Evolutionary conservation across 106 monocot species (phyloP).

Genomic region (Dactylorhiza incarnata): DNA sequence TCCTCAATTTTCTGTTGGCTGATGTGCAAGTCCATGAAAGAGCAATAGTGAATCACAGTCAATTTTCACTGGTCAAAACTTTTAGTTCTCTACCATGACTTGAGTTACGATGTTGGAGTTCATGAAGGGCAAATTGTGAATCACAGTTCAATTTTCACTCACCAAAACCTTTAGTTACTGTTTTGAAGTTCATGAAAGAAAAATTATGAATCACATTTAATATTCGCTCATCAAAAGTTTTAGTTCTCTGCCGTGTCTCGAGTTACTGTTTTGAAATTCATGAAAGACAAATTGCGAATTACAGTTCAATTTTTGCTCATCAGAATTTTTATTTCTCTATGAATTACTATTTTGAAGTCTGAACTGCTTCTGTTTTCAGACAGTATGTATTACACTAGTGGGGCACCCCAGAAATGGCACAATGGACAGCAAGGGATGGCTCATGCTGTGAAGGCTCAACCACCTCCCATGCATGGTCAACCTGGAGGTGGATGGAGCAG

Average conservation of each 20-base stretch:
- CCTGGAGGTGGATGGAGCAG: slow-evolving; percentile 17
- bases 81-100: no score
- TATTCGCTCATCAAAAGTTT: no score
- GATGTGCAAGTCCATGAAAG: not conserved
- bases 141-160: not conserved
- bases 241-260: no score
- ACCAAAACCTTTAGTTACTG: not conserved
- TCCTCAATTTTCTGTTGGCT: not conserved
- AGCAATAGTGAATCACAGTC: no score
- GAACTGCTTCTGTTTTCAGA: not conserved
- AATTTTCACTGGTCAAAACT: no score
- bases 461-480: slow-evolving; percentile 20
- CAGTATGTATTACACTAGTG: slow-evolving; percentile 19
- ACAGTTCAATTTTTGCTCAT: not conserved
- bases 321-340: not conserved
- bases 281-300: not conserved
- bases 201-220: no score
- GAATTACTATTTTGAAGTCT: not conserved
- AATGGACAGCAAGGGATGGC: slow-evolving; percentile 6
- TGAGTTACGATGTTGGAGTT: not conserved
- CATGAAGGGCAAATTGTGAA: not conserved
- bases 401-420: slow-evolving; percentile 27
- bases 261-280: not conserved
- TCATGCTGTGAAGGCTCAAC: slow-evolving; percentile 21
- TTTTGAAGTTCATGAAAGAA: not conserved